Conservation (phyloP, 768 basidiomycete genomes). For the Lactifluus piperatus region DNA sequence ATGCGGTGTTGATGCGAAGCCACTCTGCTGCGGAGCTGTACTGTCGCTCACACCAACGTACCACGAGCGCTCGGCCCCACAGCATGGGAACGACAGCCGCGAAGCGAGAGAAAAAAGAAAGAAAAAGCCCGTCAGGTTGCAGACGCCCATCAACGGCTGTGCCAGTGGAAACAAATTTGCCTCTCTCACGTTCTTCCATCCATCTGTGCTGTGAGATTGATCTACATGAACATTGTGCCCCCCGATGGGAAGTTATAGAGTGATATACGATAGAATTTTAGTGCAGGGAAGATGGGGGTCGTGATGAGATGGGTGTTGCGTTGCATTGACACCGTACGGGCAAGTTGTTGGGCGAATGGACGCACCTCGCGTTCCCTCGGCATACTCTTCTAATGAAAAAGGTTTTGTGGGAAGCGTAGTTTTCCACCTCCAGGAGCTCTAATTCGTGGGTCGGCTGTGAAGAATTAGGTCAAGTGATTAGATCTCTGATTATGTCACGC, state of each 20-base stretch:
- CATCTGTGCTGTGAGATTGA: too few relatives aligned
- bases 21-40: not conserved
- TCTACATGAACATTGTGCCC: too few relatives aligned
- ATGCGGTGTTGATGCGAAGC: not conserved
- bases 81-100: not conserved
- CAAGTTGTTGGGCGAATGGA: constrained; percentile 1
- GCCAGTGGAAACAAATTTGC: too few relatives aligned
- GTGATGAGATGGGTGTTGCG: not conserved
- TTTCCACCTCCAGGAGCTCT: not conserved
- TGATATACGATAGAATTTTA: too few relatives aligned
- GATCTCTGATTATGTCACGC: constrained; percentile 6
- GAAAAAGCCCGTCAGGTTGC: too few relatives aligned
- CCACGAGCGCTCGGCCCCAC: too few relatives aligned
- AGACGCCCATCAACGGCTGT: too few relatives aligned
- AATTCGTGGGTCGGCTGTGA: not conserved
- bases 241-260: too few relatives aligned
- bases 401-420: not conserved
- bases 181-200: too few relatives aligned
- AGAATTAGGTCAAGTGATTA: too few relatives aligned
- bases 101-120: not conserved
- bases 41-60: not conserved
- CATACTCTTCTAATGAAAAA: not conserved
- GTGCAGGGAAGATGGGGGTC: too few relatives aligned
- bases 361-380: not conserved
- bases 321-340: not conserved